Percentiles rank a stretch among this genome's conserved stretches.
Conservation (phyloP, 1,284 basidiomycete genomes). For the Tetrapyrgos nigripes region DNA sequence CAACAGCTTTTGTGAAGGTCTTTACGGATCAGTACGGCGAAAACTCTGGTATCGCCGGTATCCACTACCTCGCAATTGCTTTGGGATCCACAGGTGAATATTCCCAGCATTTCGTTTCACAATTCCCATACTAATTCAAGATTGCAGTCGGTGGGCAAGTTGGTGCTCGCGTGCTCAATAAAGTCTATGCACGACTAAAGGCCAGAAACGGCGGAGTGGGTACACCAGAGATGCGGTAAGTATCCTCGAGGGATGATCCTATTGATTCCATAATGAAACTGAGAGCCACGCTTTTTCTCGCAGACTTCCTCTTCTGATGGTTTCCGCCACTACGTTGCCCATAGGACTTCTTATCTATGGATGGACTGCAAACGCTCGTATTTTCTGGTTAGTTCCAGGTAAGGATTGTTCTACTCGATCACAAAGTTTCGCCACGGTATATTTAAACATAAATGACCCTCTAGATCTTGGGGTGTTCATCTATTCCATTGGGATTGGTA, state of each 20-base stretch:
- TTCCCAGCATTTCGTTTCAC: not conserved
- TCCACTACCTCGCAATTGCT: constrained; percentile 50
- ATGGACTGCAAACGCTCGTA: constrained; percentile 31
- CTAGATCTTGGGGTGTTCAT: constrained; percentile 39
- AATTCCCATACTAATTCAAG: not conserved
- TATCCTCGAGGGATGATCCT: not conserved
- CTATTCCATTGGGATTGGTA: constrained; percentile 38
- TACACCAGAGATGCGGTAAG: constrained; percentile 45
- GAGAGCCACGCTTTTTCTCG: not conserved
- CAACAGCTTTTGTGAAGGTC: constrained; percentile 39
- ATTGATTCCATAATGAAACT: not conserved
- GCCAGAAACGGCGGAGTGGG: constrained; percentile 43
- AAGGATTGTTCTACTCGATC: constrained; percentile 2
- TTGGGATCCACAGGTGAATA: constrained; percentile 35
- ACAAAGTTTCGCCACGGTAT: not conserved
- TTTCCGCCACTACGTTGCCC: constrained; percentile 35
- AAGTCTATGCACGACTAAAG: constrained; percentile 46
- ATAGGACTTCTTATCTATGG: constrained; percentile 40
- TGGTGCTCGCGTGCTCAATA: constrained; percentile 45
- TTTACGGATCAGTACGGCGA: constrained; percentile 44
- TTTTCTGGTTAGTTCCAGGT: constrained; percentile 38
- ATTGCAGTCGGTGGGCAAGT: constrained; percentile 40
- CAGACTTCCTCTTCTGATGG: constrained; percentile 37
- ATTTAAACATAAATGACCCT: not conserved
- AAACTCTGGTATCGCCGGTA: constrained; percentile 44